Base-by-base conservation (phyloP, 345 rosid genomes). In the Euphorbia tirucalli region DNA sequence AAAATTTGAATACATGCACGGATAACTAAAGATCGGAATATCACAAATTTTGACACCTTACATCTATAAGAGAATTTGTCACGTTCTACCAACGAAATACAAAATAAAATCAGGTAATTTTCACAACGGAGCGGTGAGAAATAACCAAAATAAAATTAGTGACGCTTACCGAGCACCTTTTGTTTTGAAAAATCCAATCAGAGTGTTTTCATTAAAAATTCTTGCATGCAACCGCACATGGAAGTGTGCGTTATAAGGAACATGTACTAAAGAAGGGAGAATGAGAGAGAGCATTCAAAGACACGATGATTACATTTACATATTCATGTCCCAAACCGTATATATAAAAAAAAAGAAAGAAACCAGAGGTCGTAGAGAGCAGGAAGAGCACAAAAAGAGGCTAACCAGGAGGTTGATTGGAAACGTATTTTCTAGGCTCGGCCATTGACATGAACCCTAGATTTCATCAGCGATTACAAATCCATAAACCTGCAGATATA, bases 351-450 rank as follows among this genome's bases (percentile, higher is more conserved):
- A n/a, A n/a, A 32, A 18, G 15, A 67, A 22, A 21, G n/a, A 48
- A 3, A 48, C 0, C 54, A 48, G 54, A 18, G 54, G n/a, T 15
- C n/a, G 14, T 0, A 16, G 52, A 24, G 10, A 9, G 7, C 19
- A 48, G 0, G 46, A 31, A 52, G 25, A 15, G 31, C n/a, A n/a
- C n/a, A 19, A 27, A 21, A 21, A 11, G 24, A 11, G 24, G 18
- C 61, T 58, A 52, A 74, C 77, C 66, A 11, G 24, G 44, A 2
- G 52, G 16, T 21, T 67, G 62, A 32, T 49, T 52, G 44, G 72
- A 21, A 19, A 68, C 52, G 46, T 58, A 16, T 31, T 49, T 32
- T 60, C 77, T 74, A 37, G 28, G 35, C 0, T 74, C 77, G 22
- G 72, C 68, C 77, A 74, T 74, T 35, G 7, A 24, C 11, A 44